Evolutionary conservation across 108 stramenopile species (phyloP).

Genomic region (Pseudonitzschia multistriata): DNA sequence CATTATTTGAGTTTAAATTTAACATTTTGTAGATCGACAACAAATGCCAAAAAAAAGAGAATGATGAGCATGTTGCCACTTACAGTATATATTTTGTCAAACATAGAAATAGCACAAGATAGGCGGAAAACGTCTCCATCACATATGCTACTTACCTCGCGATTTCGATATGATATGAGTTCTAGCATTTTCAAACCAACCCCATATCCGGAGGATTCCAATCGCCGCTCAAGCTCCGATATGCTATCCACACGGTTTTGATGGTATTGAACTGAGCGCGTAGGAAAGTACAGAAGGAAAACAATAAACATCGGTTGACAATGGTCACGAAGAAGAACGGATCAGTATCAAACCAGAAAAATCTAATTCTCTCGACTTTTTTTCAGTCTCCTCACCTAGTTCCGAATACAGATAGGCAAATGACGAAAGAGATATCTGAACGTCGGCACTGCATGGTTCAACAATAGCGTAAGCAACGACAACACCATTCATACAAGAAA

Average conservation of each 20-base stretch:
- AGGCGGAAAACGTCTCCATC: background rate
- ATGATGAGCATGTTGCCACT: background rate
- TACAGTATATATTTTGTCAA: background rate
- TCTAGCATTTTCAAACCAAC: constrained; percentile 93
- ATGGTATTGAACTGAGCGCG: constrained; percentile 84
- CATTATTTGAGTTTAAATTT: background rate
- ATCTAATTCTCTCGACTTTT: background rate
- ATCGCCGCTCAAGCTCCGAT: constrained; percentile 86
- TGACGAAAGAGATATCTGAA: constrained; percentile 79
- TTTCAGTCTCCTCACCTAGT: constrained; percentile 33
- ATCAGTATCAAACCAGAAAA: background rate
- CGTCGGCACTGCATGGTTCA: constrained; percentile 28
- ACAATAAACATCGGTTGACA: background rate
- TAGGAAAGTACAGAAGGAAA: background rate
- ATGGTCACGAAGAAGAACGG: background rate
- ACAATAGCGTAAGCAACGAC: background rate
- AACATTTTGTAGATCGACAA: background rate
- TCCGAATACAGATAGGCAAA: constrained; percentile 95
- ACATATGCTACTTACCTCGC: constrained; percentile 45
- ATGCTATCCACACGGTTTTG: constrained; percentile 88
- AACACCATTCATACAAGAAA: background rate
- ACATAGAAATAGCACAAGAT: background rate
- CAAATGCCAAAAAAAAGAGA: constrained; percentile 9
- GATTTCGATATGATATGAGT: constrained; percentile 78
- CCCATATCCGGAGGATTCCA: constrained; percentile 90